Conservation (phyloP, 768 basidiomycete species). For the Suillus cothurnatus region DNA sequence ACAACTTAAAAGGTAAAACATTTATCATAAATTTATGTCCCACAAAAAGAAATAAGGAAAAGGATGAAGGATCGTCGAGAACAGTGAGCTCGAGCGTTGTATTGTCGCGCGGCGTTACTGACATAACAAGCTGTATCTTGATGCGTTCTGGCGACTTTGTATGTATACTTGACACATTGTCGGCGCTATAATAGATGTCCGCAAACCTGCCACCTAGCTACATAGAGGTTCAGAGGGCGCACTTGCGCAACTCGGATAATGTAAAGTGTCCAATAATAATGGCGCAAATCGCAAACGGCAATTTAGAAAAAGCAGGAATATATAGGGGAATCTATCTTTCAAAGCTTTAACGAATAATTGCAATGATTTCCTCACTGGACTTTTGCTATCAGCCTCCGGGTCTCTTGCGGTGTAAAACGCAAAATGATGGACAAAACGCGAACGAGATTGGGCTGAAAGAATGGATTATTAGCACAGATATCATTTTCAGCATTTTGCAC, state of each 20-base stretch:
- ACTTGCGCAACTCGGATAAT: not conserved
- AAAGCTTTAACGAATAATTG: not conserved
- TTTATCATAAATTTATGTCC: not conserved
- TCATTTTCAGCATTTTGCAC: slow-evolving; percentile 27
- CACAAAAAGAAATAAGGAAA: not conserved
- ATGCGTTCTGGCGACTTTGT: not conserved
- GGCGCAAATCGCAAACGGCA: not conserved
- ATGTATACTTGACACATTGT: too few species aligned
- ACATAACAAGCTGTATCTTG: not conserved
- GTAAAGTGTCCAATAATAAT: not conserved
- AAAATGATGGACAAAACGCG: slow-evolving; percentile 90
- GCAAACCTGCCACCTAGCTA: not conserved
- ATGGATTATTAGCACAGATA: slow-evolving; percentile 11
- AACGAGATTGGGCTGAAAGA: slow-evolving; percentile 77
- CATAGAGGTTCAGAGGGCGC: not conserved
- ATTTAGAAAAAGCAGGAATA: not conserved
- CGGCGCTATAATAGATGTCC: too few species aligned
- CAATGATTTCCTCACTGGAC: slow-evolving; percentile 43
- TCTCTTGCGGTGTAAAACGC: slow-evolving; percentile 94
- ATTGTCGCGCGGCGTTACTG: not conserved
- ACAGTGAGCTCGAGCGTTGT: too few species aligned
- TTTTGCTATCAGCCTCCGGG: slow-evolving; percentile 85
- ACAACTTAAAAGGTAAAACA: not conserved
- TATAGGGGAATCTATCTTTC: not conserved
- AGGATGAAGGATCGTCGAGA: not conserved